Conservation (phyloP, 257 asterid species). For the Solanum gandarillasii region DNA sequence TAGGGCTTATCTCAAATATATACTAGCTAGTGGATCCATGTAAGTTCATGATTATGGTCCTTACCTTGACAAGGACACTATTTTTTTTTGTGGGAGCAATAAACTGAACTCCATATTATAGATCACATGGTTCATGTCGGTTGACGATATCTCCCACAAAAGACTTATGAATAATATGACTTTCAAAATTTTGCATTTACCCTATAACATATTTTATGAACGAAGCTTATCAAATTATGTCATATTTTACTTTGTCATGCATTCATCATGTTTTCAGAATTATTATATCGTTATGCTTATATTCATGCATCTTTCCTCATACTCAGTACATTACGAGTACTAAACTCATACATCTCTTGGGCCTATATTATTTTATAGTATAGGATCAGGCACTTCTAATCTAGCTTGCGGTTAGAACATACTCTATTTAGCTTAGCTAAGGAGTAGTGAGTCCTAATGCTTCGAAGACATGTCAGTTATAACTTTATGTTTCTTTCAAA, state of each 20-base stretch:
- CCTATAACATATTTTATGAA: too few relatives aligned
- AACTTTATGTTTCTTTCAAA: not conserved
- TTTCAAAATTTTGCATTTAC: too few relatives aligned
- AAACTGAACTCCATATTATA: too few relatives aligned
- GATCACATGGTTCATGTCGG: too few relatives aligned
- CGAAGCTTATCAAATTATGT: not conserved
- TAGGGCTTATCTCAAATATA: not conserved
- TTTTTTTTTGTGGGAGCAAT: too few relatives aligned
- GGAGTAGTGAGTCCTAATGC: not conserved
- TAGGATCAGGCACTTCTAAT: not conserved
- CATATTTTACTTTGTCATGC: not conserved
- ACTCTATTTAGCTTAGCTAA: not conserved
- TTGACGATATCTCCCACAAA: too few relatives aligned
- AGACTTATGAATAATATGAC: too few relatives aligned
- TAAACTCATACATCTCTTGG: too few relatives aligned
- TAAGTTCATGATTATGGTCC: not conserved
- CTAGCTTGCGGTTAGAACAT: not conserved
- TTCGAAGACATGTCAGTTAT: too few relatives aligned
- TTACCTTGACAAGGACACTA: not conserved
- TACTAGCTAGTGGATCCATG: not conserved
- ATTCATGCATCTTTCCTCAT: not conserved
- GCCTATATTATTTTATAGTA: not conserved
- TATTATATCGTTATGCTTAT: not conserved
- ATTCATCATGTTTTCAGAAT: too few relatives aligned
- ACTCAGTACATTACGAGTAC: not conserved